Evolutionary conservation across 176 grass and related monocot genomes (phyloP), one percentile per base, ranked within the genome.

Genomic region (Zizania latifolia): DNA sequence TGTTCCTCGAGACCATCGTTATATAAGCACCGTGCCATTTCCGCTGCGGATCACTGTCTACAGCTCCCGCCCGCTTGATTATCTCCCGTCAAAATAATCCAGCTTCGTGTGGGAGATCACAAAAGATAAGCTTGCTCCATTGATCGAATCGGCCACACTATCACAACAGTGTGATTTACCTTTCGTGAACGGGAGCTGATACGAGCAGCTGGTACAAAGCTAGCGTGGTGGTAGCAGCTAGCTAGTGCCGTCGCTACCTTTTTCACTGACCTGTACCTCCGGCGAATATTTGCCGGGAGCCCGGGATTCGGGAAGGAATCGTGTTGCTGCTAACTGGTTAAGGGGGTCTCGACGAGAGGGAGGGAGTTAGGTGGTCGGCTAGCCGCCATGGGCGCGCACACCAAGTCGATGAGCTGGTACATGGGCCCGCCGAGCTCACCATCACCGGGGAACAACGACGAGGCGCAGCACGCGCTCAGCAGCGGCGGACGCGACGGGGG

Each of bases 401-500:
- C 19, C 8, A 57, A 16, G 56, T 84, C 81, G 40, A 56, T 84
- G 81, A 71, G 70, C 76, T 88, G 86, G 86, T 38, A 48, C 81
- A 79, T 24, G 76, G 75, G 75, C 7, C 39, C 55, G 59, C 50
- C 63, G 24, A 11, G 39, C 32, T 67, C 79, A 40, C 75, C 71
- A 70, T 30, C 70, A 23, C 76, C 81, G 62, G 61, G 62, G 45
- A 80, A 63, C 81, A 5, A 28, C 1, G 16, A 32, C 16, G 78
- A 78, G 33, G 85, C 83, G 72, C 72, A 80, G 51, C 75, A 34
- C 58, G 69, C 72, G 63, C 81, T 82, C 59, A 86, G 73, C 59
- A 75, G 79, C 76, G 23, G 56, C 4, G 76, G 54, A 2, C 15
- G 61, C 8, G 12, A n/a, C 1, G 48, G 41, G 11, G 38, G 38